Base-by-base conservation (phyloP, 768 basidiomycete genomes). In the Macrolepiota fuliginosa region DNA sequence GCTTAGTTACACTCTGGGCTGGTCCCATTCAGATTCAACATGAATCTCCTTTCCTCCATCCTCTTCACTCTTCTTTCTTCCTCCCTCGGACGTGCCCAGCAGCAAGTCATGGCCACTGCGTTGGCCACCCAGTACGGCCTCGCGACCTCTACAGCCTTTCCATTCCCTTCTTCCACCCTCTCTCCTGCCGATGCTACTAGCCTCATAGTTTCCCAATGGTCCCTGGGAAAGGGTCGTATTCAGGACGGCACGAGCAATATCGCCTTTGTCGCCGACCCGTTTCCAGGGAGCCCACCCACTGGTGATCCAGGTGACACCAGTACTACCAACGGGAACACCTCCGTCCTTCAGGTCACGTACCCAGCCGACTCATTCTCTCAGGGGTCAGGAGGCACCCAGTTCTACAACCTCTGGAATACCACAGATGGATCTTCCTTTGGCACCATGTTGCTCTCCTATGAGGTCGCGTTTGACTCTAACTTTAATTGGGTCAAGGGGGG, bases 401-500 rank as follows among this genome's bases (percentile, higher is more conserved):
- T 89, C 65, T 84, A 82, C 67, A 81, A 83, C 64, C 71, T 88
- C 4, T 91, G 88, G 87, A 89, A 91, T 64, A 76, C 80, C 6
- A 79, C 81, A 1, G 81, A 84, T 62, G 80, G 79, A 3, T 79
- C 81, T 27, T 72, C 74, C 19, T 90, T 89, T 66, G 76, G 83
- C 63, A 82, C 85, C 45, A 89, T 92, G 89, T 71, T 90, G 58
- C 71, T 91, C 17, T 80, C 85, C 7, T 92, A 92, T 72, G 90
- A 92, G 67, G 75, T 92, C 27, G 88, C 89, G 1, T 91, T 93
- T 69, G 84, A 86, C 62, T 51, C 72, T 0, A 74, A 71, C 45
- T 93, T 89, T 70, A 74, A 88, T 67, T 93, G 84, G 81, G 87
- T 89, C 29, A 86, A 87, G 67, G 83, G 88, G 25, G 90, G 88